Percentiles rank a stretch among this genome's conserved stretches.
phyloP scores from a whole-genome alignment of 202 grass and related monocot species.

The Miscanthus sacchariflorus region DNA sequence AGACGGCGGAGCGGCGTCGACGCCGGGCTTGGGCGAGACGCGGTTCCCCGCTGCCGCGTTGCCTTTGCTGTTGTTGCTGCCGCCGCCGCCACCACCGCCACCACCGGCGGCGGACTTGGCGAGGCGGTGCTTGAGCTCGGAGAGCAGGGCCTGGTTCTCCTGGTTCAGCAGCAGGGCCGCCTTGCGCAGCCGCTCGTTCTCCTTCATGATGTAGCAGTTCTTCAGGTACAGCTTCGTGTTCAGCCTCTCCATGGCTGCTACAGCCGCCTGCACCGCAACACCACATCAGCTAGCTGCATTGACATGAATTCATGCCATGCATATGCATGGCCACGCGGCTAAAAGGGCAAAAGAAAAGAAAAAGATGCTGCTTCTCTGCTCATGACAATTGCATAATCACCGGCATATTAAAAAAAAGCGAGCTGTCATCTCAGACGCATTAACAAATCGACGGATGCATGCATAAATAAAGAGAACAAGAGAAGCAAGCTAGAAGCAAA shows the following conservation, averaged over 20 bases:
- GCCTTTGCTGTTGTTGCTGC: neutral
- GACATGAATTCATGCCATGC: neutral
- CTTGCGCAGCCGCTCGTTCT: conserved; percentile 87
- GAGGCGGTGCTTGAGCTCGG: conserved; percentile 79
- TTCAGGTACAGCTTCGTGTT: conserved; percentile 81
- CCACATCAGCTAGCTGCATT: neutral
- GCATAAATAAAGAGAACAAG: neutral
- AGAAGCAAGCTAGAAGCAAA: neutral
- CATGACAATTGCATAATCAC: conserved; percentile 14
- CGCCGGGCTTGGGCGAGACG: conserved; percentile 22
- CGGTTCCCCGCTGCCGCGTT: neutral
- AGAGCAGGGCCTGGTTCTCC: conserved; percentile 78
- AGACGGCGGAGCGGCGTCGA: conserved; percentile 29
- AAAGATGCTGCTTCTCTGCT: neutral
- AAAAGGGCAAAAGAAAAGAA: neutral
- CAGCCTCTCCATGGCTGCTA: conserved; percentile 61
- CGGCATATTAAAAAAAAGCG: neutral
- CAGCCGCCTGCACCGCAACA: conserved; percentile 5
- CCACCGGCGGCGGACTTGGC: conserved; percentile 9
- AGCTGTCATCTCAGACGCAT: conserved; percentile 12
- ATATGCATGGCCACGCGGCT: neutral
- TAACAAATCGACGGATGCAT: conserved; percentile 16
- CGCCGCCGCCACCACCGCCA: neutral
- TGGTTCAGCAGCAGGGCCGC: conserved; percentile 73
- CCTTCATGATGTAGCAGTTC: conserved; percentile 88